Evolutionary conservation across 371 early-diverging fungal species (phyloP).

Genomic region (Conidiobolus incongruus): DNA sequence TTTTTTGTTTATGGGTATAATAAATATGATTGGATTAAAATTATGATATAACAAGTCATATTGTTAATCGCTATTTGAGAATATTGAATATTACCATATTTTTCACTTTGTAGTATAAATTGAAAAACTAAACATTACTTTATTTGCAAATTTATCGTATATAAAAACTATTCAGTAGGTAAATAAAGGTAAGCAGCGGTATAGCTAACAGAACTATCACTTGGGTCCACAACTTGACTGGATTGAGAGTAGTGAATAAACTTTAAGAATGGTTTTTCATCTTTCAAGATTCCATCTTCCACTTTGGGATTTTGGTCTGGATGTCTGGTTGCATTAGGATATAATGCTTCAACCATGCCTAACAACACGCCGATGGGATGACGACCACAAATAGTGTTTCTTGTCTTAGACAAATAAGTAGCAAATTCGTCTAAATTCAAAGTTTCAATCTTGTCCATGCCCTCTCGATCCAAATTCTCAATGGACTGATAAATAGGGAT

Average conservation of each 20-base stretch:
- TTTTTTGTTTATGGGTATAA: too few relatives aligned
- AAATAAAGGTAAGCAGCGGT: constrained; percentile 20
- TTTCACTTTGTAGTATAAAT: too few relatives aligned
- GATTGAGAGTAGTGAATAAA: constrained; percentile 82
- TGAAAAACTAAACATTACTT: too few relatives aligned
- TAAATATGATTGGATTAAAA: too few relatives aligned
- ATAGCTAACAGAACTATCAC: constrained; percentile 56
- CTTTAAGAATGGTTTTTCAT: constrained; percentile 12
- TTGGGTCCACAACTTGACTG: constrained; percentile 16
- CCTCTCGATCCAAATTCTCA: constrained; percentile 47
- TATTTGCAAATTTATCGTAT: too few relatives aligned
- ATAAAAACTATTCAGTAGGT: too few relatives aligned
- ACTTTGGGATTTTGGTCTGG: too few relatives aligned
- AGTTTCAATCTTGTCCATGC: constrained; percentile 46
- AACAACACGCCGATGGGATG: constrained; percentile 73
- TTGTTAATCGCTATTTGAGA: too few relatives aligned
- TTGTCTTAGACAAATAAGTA: constrained; percentile 39
- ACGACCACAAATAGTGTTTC: constrained; percentile 85
- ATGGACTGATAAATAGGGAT: constrained; percentile 49
- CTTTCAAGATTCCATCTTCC: constrained; percentile 1
- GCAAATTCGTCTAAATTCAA: constrained; percentile 30
- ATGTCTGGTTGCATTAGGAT: background rate
- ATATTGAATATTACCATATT: too few relatives aligned
- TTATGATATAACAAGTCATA: too few relatives aligned
- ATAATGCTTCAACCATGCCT: constrained; percentile 21